Evolutionary conservation across 352 stramenopile species (phyloP).

Genomic region (Phytophthora fragariaefolia): DNA sequence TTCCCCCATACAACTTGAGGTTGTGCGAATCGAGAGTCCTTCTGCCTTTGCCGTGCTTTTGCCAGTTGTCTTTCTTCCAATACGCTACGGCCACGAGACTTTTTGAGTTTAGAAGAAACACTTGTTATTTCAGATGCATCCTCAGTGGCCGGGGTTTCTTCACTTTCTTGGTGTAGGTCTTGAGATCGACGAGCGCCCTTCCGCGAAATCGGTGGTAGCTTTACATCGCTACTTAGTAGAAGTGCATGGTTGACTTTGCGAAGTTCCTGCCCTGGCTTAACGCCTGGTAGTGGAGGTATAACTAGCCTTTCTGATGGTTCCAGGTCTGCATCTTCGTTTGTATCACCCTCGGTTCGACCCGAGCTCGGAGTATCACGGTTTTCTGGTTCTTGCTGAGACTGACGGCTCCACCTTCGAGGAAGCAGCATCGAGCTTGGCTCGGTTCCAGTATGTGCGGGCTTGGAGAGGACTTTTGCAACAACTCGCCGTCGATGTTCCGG

Average conservation of each 20-base stretch:
- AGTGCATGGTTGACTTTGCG: constrained; percentile 42
- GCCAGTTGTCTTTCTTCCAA: constrained; percentile 68
- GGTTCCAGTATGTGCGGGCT: constrained; percentile 41
- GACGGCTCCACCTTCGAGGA: constrained; percentile 9
- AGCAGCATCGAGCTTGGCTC: constrained; percentile 37
- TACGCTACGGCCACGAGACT: constrained; percentile 58
- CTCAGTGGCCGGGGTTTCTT: constrained; percentile 11
- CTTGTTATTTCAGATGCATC: not conserved
- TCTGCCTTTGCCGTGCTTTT: constrained; percentile 48
- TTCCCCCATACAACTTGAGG: constrained; percentile 84
- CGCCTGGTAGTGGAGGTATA: constrained; percentile 23
- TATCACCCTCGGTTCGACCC: constrained; percentile 8
- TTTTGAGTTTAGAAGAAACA: constrained; percentile 12
- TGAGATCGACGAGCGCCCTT: not conserved
- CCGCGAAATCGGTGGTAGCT: constrained; percentile 22
- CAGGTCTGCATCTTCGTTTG: constrained; percentile 13
- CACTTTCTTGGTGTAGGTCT: constrained; percentile 22
- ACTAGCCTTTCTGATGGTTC: constrained; percentile 12
- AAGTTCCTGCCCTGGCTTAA: constrained; percentile 39
- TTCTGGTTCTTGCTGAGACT: constrained; percentile 14
- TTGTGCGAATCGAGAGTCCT: constrained; percentile 65
- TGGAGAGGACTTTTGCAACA: constrained; percentile 53
- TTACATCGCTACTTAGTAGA: constrained; percentile 22
- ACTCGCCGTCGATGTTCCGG: constrained; percentile 46
- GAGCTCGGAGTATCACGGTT: constrained; percentile 1